Conservation (phyloP, 1,284 basidiomycete genomes). For the Cystobasidiaceae sp. region DNA sequence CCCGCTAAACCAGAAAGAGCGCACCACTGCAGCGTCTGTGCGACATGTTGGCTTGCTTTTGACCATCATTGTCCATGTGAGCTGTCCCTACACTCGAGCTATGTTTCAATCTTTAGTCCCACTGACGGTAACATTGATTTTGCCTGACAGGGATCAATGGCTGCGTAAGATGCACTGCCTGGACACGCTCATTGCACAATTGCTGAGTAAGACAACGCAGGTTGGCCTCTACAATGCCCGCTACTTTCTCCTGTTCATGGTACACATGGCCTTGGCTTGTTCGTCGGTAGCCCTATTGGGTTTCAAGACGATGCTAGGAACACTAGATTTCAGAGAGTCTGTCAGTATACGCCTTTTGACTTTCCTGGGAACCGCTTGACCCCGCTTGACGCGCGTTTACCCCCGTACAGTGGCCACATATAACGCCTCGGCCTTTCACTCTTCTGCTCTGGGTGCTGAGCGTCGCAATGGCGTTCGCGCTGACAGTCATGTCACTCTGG, state of each 20-base stretch:
- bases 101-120: conserved; percentile 22
- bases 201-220: background rate
- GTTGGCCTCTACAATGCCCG: conserved; percentile 91
- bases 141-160: conserved; percentile 79
- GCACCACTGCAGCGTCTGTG: conserved; percentile 92
- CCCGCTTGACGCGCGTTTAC: background rate
- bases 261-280: conserved; percentile 40
- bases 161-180: no score
- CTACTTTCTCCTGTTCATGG: conserved; percentile 94
- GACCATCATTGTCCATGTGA: conserved; percentile 64
- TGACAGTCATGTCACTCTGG: conserved; percentile 72
- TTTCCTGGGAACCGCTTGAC: background rate
- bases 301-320: conserved; percentile 31
- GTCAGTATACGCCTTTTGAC: background rate
- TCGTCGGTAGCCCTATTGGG: conserved; percentile 35
- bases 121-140: background rate
- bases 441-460: conserved; percentile 73
- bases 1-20: conserved; percentile 75
- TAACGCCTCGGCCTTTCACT: conserved; percentile 63
- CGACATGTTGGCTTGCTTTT: conserved; percentile 84
- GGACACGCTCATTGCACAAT: no score
- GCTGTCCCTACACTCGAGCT: background rate
- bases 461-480: conserved; percentile 63
- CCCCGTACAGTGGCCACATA: conserved; percentile 30
- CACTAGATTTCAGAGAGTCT: conserved; percentile 19